A percentile compares a stretch with the other conserved stretches of the same genome.
Conservation (phyloP, 352 stramenopile genomes). For the Halophytophthora polymorphica region DNA sequence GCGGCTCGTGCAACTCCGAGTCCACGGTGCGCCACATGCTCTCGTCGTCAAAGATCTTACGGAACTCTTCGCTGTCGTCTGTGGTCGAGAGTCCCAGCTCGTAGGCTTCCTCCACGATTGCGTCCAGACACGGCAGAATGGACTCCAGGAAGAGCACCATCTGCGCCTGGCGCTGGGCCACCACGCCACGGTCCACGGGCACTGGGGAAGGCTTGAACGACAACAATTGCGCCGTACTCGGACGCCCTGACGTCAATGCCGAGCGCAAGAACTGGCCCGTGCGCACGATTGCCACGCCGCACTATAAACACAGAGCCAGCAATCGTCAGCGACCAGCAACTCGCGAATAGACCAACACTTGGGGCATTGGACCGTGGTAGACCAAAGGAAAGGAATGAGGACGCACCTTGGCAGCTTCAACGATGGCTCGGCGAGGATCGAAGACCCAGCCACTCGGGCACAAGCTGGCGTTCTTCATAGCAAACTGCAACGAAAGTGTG, state of each 20-base stretch:
- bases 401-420: slow-evolving; percentile 68
- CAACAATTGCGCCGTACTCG: slow-evolving; percentile 38
- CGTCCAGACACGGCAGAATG: slow-evolving; percentile 70
- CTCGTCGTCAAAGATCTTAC: slow-evolving; percentile 73
- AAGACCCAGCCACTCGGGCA: slow-evolving; percentile 64
- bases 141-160: slow-evolving; percentile 83
- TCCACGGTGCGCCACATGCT: slow-evolving; percentile 72
- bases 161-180: slow-evolving; percentile 69
- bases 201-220: slow-evolving; percentile 40
- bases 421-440: slow-evolving; percentile 65
- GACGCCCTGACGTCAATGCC: slow-evolving; percentile 26
- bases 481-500: slow-evolving; percentile 41
- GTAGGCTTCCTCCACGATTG: slow-evolving; percentile 74
- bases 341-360: not conserved
- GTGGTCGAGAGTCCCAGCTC: slow-evolving; percentile 51
- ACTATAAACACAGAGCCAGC: slow-evolving; percentile 20
- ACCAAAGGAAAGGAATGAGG: not conserved
- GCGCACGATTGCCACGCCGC: slow-evolving; percentile 63
- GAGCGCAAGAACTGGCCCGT: slow-evolving; percentile 69
- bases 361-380: not conserved
- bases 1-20: slow-evolving; percentile 40
- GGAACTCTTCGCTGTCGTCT: slow-evolving; percentile 71
- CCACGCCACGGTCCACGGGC: slow-evolving; percentile 46
- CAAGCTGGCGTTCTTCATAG: slow-evolving; percentile 78
- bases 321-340: slow-evolving; percentile 1